Conservation (phyloP, 495 filamentous ascomycete species). For the Lentithecium fluviatile region DNA sequence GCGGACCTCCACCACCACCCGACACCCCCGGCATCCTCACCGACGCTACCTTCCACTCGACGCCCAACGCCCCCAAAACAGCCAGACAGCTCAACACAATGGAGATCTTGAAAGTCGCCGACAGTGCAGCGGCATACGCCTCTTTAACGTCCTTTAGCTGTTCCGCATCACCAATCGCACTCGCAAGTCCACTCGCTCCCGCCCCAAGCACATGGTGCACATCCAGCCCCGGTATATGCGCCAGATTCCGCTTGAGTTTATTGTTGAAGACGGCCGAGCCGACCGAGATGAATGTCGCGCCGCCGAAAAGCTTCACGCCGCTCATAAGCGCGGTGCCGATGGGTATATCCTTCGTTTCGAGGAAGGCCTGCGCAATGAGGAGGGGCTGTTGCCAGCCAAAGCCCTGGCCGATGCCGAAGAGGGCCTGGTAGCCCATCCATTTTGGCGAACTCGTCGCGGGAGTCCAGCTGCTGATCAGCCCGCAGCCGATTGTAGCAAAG, state of each 20-base stretch:
- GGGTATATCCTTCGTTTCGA: conserved; percentile 30
- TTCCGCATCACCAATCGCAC: conserved; percentile 12
- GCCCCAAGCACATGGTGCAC: conserved; percentile 1
- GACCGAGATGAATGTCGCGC: conserved; percentile 36
- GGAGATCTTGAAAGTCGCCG: conserved; percentile 15
- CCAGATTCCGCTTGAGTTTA: conserved; percentile 46
- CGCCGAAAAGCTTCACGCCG: conserved; percentile 37
- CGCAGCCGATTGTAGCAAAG: conserved; percentile 30
- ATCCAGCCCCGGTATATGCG: conserved; percentile 45
- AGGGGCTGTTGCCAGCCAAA: conserved; percentile 29
- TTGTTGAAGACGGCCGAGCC: conserved; percentile 36
- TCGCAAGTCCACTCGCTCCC: conserved; percentile 16
- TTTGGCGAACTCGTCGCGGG: conserved; percentile 22
- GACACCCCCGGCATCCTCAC: conserved; percentile 6
- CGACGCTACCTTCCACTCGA: conserved; percentile 23
- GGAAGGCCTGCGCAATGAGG: conserved; percentile 29
- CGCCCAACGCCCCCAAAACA: conserved; percentile 13
- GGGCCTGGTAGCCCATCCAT: conserved; percentile 37
- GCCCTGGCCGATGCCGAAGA: conserved; percentile 33
- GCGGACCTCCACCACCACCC: background rate
- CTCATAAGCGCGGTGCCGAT: conserved; percentile 34
- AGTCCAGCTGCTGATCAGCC: conserved; percentile 33
- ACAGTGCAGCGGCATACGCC: conserved; percentile 15
- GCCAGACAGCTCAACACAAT: conserved; percentile 21
- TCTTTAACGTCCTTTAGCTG: conserved; percentile 6